Evolutionary conservation across 179 eudicot genomes (phyloP), one percentile per base, ranked within the genome.

Genomic region (Gypsophila paniculata): DNA sequence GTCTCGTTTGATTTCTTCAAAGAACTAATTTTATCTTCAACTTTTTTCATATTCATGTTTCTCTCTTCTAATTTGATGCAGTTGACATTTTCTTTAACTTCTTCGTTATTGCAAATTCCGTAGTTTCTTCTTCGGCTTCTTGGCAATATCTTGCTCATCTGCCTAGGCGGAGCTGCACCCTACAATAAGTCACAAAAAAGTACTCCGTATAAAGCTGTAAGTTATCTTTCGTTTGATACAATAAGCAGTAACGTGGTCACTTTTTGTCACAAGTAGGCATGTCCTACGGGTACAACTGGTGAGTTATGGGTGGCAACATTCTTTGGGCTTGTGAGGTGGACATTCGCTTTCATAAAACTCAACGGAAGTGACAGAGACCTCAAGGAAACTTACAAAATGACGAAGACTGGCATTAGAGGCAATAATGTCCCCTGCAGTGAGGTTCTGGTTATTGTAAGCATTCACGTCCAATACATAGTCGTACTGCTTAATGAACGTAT

Each of bases 401-500:
- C 29, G 67, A 71, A 61, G 57, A 5, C 44, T 49, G 29, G 51
- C 21, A 54, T 53, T 19, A 26, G 70, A 17, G 48, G 44, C 51
- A 26, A 76, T 8, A 11, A 76, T 32, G 65, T 72, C 79, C 5
- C 68, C 72, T 4, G 66, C 68, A 0, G 79, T 76, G 19, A 66
- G 55, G 62, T 76, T 76, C 49, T 65, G 65, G 6, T 74, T 65
- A 65, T 74, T 74, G 55, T 54, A 74, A 5, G 57, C 76, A 36
- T 17, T 25, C 54, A 65, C 57, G 23, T 73, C 63, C 12, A 65
- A 19, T 6, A 14, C 22, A 6, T 39, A 46, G 29, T 63, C 12
- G 0, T 42, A 54, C 29, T 8, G 42, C 26, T 17, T 73, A 17
- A 65, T 18, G 42, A 74, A 25, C 13, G 0, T 0, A 5, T 22